phyloP scores from a whole-genome alignment of 2,329 filamentous ascomycete genomes.

The Colletotrichum liriopes region DNA sequence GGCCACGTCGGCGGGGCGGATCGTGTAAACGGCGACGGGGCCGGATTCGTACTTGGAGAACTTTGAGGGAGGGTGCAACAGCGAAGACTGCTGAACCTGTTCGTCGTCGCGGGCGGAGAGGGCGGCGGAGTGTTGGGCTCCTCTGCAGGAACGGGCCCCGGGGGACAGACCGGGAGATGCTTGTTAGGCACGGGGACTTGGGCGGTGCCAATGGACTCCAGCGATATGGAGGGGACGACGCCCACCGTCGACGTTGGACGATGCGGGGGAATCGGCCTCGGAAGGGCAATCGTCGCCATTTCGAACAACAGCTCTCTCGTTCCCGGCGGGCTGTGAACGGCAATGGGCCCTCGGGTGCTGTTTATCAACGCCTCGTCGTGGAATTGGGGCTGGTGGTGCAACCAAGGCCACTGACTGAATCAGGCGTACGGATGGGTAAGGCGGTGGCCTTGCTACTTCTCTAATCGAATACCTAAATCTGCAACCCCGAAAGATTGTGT shows the following conservation, averaged over 20 bases:
- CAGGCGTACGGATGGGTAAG: neutral
- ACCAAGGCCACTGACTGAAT: conserved; percentile 1
- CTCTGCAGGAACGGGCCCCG: conserved; percentile 75
- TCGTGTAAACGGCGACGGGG: conserved; percentile 77
- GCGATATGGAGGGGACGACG: conserved; percentile 51
- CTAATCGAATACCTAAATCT: neutral
- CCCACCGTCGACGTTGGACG: conserved; percentile 58
- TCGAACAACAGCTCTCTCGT: neutral
- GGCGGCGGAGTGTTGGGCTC: conserved; percentile 75
- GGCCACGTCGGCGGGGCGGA: conserved; percentile 78
- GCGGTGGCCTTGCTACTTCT: conserved; percentile 4
- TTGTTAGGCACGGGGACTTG: conserved; percentile 80
- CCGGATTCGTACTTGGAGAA: conserved; percentile 69
- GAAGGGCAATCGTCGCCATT: conserved; percentile 72
- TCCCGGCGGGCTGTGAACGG: neutral
- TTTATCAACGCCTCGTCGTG: conserved; percentile 11
- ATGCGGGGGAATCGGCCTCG: conserved; percentile 64
- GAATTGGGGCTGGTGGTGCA: conserved; percentile 9
- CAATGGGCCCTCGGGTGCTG: conserved; percentile 2
- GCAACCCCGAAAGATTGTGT: neutral
- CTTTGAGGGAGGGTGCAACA: conserved; percentile 81
- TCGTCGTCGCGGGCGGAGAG: conserved; percentile 69
- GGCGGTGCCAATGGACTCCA: conserved; percentile 56
- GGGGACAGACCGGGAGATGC: conserved; percentile 90
- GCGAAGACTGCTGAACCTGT: conserved; percentile 73